These are phyloP conservation scores for Camelina neglecta DNA, from an alignment of 345 rosid species.

Conservation along the genomic window DNA sequence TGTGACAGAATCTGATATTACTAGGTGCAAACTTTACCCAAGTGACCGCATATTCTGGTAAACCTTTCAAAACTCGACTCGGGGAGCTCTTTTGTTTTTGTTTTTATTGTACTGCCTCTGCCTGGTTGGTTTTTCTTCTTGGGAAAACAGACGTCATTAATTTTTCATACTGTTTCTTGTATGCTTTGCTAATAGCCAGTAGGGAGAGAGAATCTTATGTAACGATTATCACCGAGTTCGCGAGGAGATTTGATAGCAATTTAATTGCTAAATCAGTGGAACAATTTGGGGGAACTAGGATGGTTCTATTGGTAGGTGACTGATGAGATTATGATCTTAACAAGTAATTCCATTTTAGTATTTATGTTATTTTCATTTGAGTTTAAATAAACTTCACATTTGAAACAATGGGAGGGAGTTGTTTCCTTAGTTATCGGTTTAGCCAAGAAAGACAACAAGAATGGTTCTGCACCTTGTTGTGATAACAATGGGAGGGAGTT, in stretches of 20 bases:
- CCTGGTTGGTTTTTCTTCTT: background rate
- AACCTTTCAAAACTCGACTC: background rate
- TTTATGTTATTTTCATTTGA: too few species aligned
- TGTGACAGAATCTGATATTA: conserved; percentile 32
- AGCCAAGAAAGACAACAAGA: too few species aligned
- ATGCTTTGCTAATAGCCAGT: conserved; percentile 18
- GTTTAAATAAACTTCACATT: background rate
- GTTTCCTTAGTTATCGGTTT: too few species aligned
- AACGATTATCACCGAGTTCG: background rate
- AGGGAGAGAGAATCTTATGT: background rate
- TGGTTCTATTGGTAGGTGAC: conserved; percentile 14
- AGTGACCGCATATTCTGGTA: conserved; percentile 44
- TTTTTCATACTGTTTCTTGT: background rate
- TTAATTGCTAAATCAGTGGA: background rate
- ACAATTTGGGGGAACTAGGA: background rate
- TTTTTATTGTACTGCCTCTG: background rate
- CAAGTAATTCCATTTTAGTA: background rate
- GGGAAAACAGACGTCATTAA: background rate
- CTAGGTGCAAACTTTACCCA: conserved; percentile 32
- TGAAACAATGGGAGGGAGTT: background rate
- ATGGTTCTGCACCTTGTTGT: too few species aligned
- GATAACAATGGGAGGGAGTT: too few species aligned
- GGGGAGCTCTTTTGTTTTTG: background rate
- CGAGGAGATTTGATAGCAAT: conserved; percentile 2
- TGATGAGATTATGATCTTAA: conserved; percentile 20